These are phyloP conservation scores for Cladosporium sp. DNA, from an alignment of 2,329 filamentous ascomycete genomes.

Conservation along the genomic window DNA sequence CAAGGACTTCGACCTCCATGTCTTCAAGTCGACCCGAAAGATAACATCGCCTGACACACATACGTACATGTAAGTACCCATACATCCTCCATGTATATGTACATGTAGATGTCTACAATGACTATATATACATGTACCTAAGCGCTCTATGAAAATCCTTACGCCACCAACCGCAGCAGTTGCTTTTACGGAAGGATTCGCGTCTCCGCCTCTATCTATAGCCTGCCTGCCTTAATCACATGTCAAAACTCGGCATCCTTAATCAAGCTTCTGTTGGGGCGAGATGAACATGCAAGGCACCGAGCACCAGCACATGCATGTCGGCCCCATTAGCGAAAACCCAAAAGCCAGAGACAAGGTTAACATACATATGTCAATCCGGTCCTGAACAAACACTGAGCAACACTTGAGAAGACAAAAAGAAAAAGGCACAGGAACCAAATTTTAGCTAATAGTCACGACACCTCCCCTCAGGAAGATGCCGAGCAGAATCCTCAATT, in stretches of 20 bases:
- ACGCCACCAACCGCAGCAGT: background rate
- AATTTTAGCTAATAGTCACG: conserved; percentile 11
- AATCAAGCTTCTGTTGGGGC: background rate
- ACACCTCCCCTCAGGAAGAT: background rate
- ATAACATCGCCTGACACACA: too few relatives aligned
- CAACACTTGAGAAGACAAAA: background rate
- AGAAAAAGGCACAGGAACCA: background rate
- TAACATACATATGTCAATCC: too few relatives aligned
- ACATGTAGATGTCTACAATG: too few relatives aligned
- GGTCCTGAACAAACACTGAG: too few relatives aligned
- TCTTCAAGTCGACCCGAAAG: too few relatives aligned
- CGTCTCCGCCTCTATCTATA: background rate
- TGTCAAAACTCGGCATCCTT: background rate
- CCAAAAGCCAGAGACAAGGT: background rate
- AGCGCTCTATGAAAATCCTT: background rate
- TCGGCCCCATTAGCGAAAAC: background rate
- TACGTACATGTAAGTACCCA: background rate
- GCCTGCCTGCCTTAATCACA: background rate
- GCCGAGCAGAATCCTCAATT: conserved; percentile 12
- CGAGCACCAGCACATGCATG: too few relatives aligned
- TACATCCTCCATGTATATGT: too few relatives aligned
- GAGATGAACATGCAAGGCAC: background rate
- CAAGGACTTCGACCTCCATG: too few relatives aligned
- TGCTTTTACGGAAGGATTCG: background rate
- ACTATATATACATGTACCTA: background rate